Evolutionary conservation across 345 rosid species (phyloP).

Genomic region (Eucalyptus erythrocorys): DNA sequence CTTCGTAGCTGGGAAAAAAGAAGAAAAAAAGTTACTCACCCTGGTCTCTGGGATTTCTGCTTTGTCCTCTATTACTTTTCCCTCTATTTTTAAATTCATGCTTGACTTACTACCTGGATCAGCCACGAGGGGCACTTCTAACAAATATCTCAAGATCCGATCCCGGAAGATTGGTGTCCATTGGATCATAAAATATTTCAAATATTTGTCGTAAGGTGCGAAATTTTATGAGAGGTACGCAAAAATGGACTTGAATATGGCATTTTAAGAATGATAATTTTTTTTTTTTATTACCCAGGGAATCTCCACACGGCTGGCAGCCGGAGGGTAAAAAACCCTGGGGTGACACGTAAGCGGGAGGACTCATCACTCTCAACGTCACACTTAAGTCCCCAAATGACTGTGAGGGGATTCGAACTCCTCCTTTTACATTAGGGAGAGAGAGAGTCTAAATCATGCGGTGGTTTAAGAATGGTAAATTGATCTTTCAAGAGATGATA

Average conservation of each 20-base stretch:
- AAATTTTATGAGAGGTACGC: not conserved
- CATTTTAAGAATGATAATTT: not conserved
- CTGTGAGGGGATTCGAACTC: too few relatives aligned
- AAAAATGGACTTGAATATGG: not conserved
- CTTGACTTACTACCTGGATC: not conserved
- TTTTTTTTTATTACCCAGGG: too few relatives aligned
- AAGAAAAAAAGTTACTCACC: not conserved
- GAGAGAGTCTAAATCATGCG: too few relatives aligned
- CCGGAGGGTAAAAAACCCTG: too few relatives aligned
- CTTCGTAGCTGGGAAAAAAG: not conserved
- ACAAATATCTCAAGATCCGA: not conserved
- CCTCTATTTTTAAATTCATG: not conserved
- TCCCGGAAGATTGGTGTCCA: not conserved
- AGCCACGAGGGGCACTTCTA: not conserved
- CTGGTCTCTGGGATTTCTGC: not conserved
- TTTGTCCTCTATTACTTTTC: not conserved
- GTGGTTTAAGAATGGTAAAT: not conserved
- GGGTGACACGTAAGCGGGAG: too few relatives aligned
- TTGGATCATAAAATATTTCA: not conserved
- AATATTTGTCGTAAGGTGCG: not conserved
- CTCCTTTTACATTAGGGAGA: too few relatives aligned
- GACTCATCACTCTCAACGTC: too few relatives aligned
- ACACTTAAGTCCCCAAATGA: too few relatives aligned
- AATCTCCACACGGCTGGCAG: too few relatives aligned
- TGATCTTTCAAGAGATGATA: not conserved